Base-by-base conservation (phyloP, 108 stramenopile species). In the Phaeodactylum tricornutum region DNA sequence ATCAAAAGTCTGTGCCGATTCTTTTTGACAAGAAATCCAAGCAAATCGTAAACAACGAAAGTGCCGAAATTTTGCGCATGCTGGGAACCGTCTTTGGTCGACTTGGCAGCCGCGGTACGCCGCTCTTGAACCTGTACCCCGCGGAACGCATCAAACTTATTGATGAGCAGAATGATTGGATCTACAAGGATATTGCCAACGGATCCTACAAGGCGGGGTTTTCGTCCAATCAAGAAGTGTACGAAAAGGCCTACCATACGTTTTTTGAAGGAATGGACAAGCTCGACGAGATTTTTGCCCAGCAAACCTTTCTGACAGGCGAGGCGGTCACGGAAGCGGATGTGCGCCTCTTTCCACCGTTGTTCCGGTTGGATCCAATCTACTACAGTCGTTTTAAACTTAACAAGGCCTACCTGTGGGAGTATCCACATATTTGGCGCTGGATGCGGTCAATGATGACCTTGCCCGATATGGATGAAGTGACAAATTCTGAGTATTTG, bases 171-270 rank as follows among this genome's bases (percentile, higher is more conserved):
- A 86, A 95, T 59, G 54, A 51, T 31, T 93, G 86, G 86, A 61
- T 95, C 37, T 95, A 96, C 69, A 67, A 72, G 28, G 57, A 34
- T 20, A 66, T 94, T 32, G 87, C 87, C 64, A 92, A 96, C 60
- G 95, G 95, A 47, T 84, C 93, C 12, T 97, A 96, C 67, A 66
- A 79, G 30, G 80, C 84, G 50, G 96, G 96, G 5, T 94, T 96
- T 56, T 91, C 94, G 1, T 55, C 52, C 37, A 62, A 75, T 9
- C 96, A 97, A 68, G 59, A 63, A 41, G 91, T 81, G 20, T 95
- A 97, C 72, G 89, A 93, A 71, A 50, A 41, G 51, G 95, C 91
- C 22, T 93, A 96, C 66, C 61, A 96, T 15, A 46, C 37, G 20
- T 87, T 50, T 21, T 66, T 66, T 50, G 56, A 34, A 17, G 81